Evolutionary conservation across 2,329 filamentous ascomycete genomes (phyloP).

Genomic region (Whalleya microplaca): DNA sequence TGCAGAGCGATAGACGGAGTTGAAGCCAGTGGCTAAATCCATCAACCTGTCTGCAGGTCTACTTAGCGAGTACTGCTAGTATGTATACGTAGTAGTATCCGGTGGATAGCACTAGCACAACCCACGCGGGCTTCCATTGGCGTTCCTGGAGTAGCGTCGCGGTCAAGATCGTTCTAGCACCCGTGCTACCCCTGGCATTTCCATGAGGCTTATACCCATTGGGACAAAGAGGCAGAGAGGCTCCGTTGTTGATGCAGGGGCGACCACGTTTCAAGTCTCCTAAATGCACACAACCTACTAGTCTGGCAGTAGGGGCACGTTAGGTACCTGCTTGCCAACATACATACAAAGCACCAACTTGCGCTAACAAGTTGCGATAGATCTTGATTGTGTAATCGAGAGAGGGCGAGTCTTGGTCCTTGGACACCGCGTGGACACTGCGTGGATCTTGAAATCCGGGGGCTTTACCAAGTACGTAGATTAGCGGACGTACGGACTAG

Average conservation of each 20-base stretch:
- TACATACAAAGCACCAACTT: too few relatives aligned
- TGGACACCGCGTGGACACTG: background rate
- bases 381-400: too few relatives aligned
- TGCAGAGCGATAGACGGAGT: too few relatives aligned
- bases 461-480: background rate
- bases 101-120: too few relatives aligned
- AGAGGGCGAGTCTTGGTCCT: too few relatives aligned
- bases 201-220: conserved; percentile 14
- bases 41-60: too few relatives aligned
- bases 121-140: too few relatives aligned
- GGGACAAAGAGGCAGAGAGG: conserved; percentile 11
- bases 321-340: background rate
- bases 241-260: conserved; percentile 24
- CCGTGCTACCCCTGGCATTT: conserved; percentile 3
- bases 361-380: too few relatives aligned
- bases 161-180: conserved; percentile 17
- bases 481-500: background rate
- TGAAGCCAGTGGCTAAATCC: too few relatives aligned
- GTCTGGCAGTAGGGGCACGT: background rate
- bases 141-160: conserved; percentile 10
- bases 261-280: conserved; percentile 20
- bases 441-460: background rate
- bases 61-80: too few relatives aligned
- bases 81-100: too few relatives aligned
- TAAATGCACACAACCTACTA: conserved; percentile 3